Base-by-base conservation (phyloP, 805 yeast genomes). In the Kregervanrija delftensis region DNA sequence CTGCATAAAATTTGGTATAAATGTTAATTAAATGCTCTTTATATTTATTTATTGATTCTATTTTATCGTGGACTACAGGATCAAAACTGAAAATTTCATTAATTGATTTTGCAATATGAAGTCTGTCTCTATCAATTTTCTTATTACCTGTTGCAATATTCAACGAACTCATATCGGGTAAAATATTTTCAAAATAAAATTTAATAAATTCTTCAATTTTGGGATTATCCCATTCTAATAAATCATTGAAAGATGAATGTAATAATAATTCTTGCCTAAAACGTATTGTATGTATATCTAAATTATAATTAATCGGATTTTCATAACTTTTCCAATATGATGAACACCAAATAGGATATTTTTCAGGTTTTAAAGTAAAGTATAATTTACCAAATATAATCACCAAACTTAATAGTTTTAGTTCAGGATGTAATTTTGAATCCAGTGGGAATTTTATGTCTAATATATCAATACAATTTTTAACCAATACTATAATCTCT, bases 191-290 rank as follows among this genome's bases (percentile, higher is more conserved):
- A 8, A 17, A 45, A 39, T 45, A 51, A 79, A 83, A 76, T 16
- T 70, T 64, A 28, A 80, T 57, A 57, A 79, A 83, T 28, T 66
- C 58, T 4, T 67, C 67, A 3, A 72, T 66, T 44, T 73, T 65
- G 2, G 55, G 53, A n/a, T 71, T 71, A 36, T 68, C 63, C 83
- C 87, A 78, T 11, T 60, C 57, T 10, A 69, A 41, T 3, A 80
- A 54, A 12, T 70, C 71, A 5, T 58, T 44, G 9, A 64, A 63
- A 2, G 59, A 54, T 1, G 65, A 57, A 2, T 55, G 58, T 36
- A 47, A 57, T 40, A 38, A 43, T 4, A 48, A 48, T 45, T 31
- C 61, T 48, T 37, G 46, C 9, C 52, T 44, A 11, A 52, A 17
- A n/a, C 43, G 37, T 13, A 35, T 32, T 5, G 37, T 40, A 15